Evolutionary conservation across 805 yeast species (phyloP).

Genomic region (Tetrapisispora phaffii): DNA sequence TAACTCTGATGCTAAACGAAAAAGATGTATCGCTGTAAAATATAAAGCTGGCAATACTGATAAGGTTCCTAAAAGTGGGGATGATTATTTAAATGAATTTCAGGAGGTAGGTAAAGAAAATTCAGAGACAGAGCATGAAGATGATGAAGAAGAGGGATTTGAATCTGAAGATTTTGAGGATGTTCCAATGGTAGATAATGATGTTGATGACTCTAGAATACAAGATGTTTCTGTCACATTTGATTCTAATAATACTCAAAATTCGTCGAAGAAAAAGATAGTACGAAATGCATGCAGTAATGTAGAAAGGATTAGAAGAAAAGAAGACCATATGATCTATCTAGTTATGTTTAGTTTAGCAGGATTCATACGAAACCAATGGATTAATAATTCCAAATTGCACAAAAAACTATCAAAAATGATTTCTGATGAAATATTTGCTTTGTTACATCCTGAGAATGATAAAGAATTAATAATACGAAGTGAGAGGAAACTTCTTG

Average conservation of each 20-base stretch:
- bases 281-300: constrained; percentile 34
- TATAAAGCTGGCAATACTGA: no score
- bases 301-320: constrained; percentile 48
- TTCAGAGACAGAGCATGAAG: constrained; percentile 7
- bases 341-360: constrained; percentile 54
- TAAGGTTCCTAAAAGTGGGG: no score
- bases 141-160: constrained; percentile 16
- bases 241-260: constrained; percentile 6
- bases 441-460: constrained; percentile 41
- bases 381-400: constrained; percentile 52
- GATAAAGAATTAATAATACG: constrained; percentile 31
- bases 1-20: no score
- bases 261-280: constrained; percentile 14
- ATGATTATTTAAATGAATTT: no score
- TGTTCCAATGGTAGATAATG: constrained; percentile 7
- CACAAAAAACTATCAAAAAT: constrained; percentile 33
- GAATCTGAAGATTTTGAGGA: constrained; percentile 23
- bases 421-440: constrained; percentile 39
- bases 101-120: neutral
- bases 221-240: constrained; percentile 23
- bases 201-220: constrained; percentile 10
- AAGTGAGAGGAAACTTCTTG: constrained; percentile 58
- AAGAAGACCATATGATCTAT: constrained; percentile 47
- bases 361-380: constrained; percentile 57
- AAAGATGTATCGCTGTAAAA: no score